Evolutionary conservation across 1,284 basidiomycete species (phyloP), one percentile per base, ranked within the genome.

Genomic region (Irpex rosettiformis): DNA sequence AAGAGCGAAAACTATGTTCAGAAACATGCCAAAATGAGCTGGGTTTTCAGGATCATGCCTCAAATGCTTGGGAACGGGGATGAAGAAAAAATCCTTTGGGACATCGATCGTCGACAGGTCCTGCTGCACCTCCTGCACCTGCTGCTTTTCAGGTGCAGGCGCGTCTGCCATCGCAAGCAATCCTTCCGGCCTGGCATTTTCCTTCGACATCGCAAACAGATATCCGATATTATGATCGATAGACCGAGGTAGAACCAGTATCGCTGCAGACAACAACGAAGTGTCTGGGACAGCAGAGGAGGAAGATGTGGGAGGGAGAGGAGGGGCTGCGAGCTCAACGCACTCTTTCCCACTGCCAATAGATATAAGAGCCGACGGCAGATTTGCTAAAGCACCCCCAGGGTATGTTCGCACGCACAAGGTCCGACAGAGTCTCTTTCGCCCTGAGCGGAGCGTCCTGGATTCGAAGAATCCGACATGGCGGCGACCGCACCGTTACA

Each of bases 1-100:
- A 59, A 88, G 75, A 10, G 86, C 88, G 65, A 92, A 91, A 0
- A 82, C 75, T 10, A 74, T 65, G 57, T 90, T 91, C 60, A 91
- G 71, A 52, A 80, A 57, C 33, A 85, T 57, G 1, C 85, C 85
- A 66, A 89, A 91, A 52, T 82, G 76, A 47, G 81, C 82, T 0
- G 84, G 84, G 37, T 74, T 76, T 4, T 77, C 66, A 1, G 84
- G 81, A 72, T 89, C 74, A 66, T 88, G 86, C 33, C 80, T 82
- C 16, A 89, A 75, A 53, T 77, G 73, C 60, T 68, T 73, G 0
- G 89, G 90, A 28, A 92, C 88, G 0, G 87, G 87, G 3, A 91
- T 63, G 61, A 91, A 75, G 10, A 83, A 79, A 62, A 90, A 83
- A 64, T 89, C 85, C 55, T 42, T n/a, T 5, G 60, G 58, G 3